Conservation (phyloP, 495 filamentous ascomycete genomes). For the Rusavskia elegans region DNA sequence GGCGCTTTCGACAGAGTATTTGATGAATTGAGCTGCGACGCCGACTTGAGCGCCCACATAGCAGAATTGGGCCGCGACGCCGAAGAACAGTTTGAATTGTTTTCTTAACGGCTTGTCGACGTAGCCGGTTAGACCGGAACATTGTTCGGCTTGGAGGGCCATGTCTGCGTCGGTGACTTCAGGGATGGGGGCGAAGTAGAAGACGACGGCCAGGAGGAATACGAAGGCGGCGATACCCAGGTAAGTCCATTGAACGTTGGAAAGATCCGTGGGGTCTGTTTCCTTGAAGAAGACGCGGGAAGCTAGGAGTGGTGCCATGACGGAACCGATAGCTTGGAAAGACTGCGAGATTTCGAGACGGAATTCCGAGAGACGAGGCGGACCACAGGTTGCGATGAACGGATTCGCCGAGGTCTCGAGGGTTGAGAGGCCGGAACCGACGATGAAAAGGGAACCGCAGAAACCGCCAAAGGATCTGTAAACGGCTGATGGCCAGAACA, state of each 20-base stretch:
- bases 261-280: slow-evolving; percentile 31
- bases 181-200: slow-evolving; percentile 48
- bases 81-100: slow-evolving; percentile 53
- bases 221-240: slow-evolving; percentile 57
- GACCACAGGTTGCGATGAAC: slow-evolving; percentile 53
- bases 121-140: slow-evolving; percentile 16
- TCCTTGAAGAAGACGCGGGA: slow-evolving; percentile 52
- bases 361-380: slow-evolving; percentile 50
- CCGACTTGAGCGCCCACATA: slow-evolving; percentile 56
- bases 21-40: slow-evolving; percentile 40
- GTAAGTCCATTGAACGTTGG: slow-evolving; percentile 59
- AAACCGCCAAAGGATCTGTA: slow-evolving; percentile 54
- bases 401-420: slow-evolving; percentile 64
- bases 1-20: slow-evolving; percentile 24
- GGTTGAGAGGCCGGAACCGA: slow-evolving; percentile 51
- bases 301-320: slow-evolving; percentile 48
- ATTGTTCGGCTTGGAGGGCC: slow-evolving; percentile 34
- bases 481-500: slow-evolving; percentile 43
- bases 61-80: slow-evolving; percentile 51
- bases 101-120: slow-evolving; percentile 38
- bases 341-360: slow-evolving; percentile 53
- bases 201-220: slow-evolving; percentile 43
- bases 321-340: slow-evolving; percentile 47
- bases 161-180: slow-evolving; percentile 66
- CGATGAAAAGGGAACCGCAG: slow-evolving; percentile 52